Evolutionary conservation across 768 basidiomycete genomes (phyloP).

Genomic region (Lactifluus piperatus): DNA sequence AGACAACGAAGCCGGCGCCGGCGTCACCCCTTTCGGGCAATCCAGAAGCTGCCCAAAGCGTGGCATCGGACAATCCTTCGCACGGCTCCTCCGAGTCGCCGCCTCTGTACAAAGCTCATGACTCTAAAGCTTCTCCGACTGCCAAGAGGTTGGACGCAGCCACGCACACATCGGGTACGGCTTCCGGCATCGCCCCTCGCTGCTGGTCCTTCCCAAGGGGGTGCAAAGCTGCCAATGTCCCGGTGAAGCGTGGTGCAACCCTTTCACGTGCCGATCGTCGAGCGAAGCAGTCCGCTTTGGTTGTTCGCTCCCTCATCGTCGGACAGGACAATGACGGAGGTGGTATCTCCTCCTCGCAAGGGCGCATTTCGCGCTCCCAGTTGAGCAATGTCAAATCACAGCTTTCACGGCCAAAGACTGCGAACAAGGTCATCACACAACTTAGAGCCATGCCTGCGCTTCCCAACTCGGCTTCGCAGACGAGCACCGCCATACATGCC

Average conservation of each 20-base stretch:
- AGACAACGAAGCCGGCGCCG: not conserved
- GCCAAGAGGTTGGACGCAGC: not conserved
- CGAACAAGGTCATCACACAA: slow-evolving; percentile 64
- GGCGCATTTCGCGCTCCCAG: slow-evolving; percentile 40
- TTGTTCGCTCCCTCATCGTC: slow-evolving; percentile 60
- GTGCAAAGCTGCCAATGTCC: not conserved
- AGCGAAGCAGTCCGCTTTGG: slow-evolving; percentile 53
- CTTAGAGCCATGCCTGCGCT: slow-evolving; percentile 51
- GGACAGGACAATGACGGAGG: slow-evolving; percentile 29
- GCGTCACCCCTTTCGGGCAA: not conserved
- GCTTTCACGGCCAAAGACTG: slow-evolving; percentile 56
- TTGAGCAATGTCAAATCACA: slow-evolving; percentile 58
- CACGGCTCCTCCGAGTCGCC: not conserved
- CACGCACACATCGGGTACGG: too few species aligned
- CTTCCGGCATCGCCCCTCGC: not conserved
- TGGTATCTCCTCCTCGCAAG: slow-evolving; percentile 26
- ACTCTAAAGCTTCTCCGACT: not conserved
- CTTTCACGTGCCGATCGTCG: slow-evolving; percentile 45
- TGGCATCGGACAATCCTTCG: not conserved
- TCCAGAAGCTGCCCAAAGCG: not conserved
- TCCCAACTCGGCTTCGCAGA: slow-evolving; percentile 24
- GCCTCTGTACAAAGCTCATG: not conserved
- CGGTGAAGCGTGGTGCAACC: not conserved
- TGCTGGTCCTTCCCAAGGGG: slow-evolving; percentile 11
- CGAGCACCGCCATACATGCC: slow-evolving; percentile 56